phyloP scores from a whole-genome alignment of 2,329 filamentous ascomycete genomes.

The Cercospora sp. region DNA sequence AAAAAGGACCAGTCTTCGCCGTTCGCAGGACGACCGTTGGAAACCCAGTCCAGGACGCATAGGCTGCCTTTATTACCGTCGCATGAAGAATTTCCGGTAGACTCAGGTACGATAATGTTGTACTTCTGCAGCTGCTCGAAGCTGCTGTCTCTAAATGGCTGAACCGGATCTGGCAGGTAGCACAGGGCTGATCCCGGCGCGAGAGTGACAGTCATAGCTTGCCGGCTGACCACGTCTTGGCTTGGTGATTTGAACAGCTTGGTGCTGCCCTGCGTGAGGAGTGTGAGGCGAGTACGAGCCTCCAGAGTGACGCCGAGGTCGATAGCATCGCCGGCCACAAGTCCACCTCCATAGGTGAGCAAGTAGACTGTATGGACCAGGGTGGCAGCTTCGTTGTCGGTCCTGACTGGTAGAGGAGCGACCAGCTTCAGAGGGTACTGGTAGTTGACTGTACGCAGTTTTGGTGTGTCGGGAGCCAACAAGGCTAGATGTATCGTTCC shows the following conservation, averaged over 20 bases:
- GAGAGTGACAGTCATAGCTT: conserved; percentile 50
- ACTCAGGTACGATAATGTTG: conserved; percentile 40
- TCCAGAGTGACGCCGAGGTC: conserved; percentile 69
- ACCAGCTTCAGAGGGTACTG: conserved; percentile 96
- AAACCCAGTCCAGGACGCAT: conserved; percentile 92
- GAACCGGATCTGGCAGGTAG: conserved; percentile 85
- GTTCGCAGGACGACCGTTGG: conserved; percentile 76
- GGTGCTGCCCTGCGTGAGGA: conserved; percentile 73
- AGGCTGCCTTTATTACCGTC: conserved; percentile 48
- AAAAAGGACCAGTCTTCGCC: conserved; percentile 87
- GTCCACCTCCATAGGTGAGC: conserved; percentile 89
- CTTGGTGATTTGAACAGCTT: conserved; percentile 86
- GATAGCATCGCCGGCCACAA: conserved; percentile 84
- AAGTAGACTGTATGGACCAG: conserved; percentile 79
- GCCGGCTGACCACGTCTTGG: conserved; percentile 40
- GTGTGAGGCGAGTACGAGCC: conserved; percentile 62
- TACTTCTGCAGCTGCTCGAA: conserved; percentile 87
- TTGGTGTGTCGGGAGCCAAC: conserved; percentile 69
- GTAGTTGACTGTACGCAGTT: conserved; percentile 74
- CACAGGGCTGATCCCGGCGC: conserved; percentile 54
- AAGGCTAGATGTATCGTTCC: conserved; percentile 73
- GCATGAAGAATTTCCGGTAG: not conserved
- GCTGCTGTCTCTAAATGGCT: conserved; percentile 80
- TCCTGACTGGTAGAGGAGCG: conserved; percentile 66
- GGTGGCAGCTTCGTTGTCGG: conserved; percentile 37